Evolutionary conservation across 2,329 filamentous ascomycete genomes (phyloP), one percentile per base, ranked within the genome.

Genomic region (Aureobasidium sp.): DNA sequence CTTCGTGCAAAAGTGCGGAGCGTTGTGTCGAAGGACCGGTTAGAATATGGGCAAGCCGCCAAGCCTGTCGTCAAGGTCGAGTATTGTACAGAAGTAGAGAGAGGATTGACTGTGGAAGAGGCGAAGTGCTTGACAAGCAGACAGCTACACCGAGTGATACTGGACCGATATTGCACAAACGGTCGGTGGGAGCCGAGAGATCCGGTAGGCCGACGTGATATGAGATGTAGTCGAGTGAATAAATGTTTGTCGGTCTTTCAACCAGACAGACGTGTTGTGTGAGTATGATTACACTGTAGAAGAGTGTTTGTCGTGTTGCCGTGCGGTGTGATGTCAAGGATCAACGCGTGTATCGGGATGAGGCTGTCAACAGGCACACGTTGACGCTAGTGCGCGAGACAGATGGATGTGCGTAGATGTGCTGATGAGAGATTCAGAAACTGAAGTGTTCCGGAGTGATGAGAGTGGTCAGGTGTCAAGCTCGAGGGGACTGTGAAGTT

Each of bases 91-190:
- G 36, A 44, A 47, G 42, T 31, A 31, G 44, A 61, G 55, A 41
- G 34, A 37, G 49, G 34, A 49, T 25, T 37, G 31, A 41, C 25
- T 34, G 47, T 29, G 37, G 20, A 20, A 29, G 15, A 41, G 39
- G 37, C 41, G 47, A 45, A 45, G 55, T 53, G 53, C 55, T 63
- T 60, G 53, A 52, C 61, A 62, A 52, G 61, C 44, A 63, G 62
- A 47, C 62, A 63, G 56, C 62, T 45, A 52, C 53, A 59, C 61
- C 25, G 25, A 61, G 59, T 53, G 47, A 61, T 53, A 39, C 37
- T 53, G 15, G 31, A 47, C 48, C 55, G 44, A 45, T 34, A 61
- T 61, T 55, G 55, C 41, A 61, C 53, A 61, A 53, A 53, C 39
- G 59, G 55, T 59, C 42, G 42, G 31, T 17, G 44, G 17, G 17